phyloP scores from a whole-genome alignment of 176 grass and related monocot species.

The Phragmites australis region DNA sequence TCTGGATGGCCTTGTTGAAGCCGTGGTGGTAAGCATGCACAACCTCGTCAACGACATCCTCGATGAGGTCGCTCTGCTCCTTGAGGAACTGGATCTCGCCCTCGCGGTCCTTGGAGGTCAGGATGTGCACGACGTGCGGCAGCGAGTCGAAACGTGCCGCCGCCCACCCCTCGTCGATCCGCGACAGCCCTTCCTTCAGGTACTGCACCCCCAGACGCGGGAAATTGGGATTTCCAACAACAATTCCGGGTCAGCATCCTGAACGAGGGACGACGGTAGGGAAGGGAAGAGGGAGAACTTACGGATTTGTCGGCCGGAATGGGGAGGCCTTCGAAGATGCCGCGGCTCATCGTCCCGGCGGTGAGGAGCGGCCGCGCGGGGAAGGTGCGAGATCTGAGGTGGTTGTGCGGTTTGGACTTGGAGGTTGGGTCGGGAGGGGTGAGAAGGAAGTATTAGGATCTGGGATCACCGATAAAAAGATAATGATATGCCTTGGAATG shows the following conservation, averaged over 20 bases:
- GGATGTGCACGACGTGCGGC: conserved; percentile 93
- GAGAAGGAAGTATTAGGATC: not conserved
- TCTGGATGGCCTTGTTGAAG: conserved; percentile 98
- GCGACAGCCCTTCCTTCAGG: conserved; percentile 78
- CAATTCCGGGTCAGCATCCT: not conserved
- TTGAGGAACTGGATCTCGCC: conserved; percentile 97
- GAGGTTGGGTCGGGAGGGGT: not conserved
- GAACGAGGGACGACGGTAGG: not conserved
- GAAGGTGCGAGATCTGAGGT: conserved; percentile 32
- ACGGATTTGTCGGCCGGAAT: conserved; percentile 91
- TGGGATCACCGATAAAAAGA: no score
- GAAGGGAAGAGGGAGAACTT: conserved; percentile 24
- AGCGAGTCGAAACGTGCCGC: conserved; percentile 90
- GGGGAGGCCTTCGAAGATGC: conserved; percentile 87
- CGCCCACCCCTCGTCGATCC: conserved; percentile 90
- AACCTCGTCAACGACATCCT: conserved; percentile 93
- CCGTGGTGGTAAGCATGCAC: conserved; percentile 97
- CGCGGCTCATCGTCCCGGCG: conserved; percentile 62
- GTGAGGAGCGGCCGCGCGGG: not conserved
- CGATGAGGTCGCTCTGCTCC: conserved; percentile 88
- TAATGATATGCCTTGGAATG: no score
- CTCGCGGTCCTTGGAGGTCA: conserved; percentile 85
- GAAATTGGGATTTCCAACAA: not conserved
- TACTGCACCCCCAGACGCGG: conserved; percentile 50
- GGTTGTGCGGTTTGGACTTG: not conserved